Evolutionary conservation across 139 green algal species (phyloP).

Genomic region (Microglena sp.): DNA sequence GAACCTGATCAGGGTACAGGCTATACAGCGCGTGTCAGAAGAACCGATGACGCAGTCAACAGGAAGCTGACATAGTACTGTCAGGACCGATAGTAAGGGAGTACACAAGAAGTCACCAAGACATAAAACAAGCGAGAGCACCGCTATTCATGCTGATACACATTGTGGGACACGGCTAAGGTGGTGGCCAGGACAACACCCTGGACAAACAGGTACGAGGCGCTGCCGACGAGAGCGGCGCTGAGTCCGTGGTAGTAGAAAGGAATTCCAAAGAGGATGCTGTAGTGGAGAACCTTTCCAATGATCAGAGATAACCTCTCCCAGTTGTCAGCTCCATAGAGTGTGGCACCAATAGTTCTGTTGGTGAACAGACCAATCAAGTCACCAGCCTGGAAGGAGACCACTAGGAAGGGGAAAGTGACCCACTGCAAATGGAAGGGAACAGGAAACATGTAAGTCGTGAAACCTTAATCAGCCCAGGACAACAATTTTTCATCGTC

Average conservation of each 20-base stretch:
- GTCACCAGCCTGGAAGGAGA: slow-evolving; percentile 60
- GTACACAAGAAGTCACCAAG: too few species aligned
- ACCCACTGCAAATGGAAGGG: slow-evolving; percentile 41
- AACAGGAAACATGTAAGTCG: too few species aligned
- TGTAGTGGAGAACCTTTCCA: slow-evolving; percentile 70
- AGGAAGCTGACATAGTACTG: too few species aligned
- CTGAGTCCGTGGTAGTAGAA: slow-evolving; percentile 34
- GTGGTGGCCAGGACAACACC: slow-evolving; percentile 64
- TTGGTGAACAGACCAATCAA: slow-evolving; percentile 7
- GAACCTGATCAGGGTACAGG: too few species aligned
- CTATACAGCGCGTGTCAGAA: too few species aligned
- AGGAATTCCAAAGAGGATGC: slow-evolving; percentile 52
- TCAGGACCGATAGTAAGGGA: too few species aligned
- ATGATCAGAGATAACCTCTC: slow-evolving; percentile 49
- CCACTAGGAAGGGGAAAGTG: slow-evolving; percentile 65
- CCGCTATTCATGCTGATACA: too few species aligned
- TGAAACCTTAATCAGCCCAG: too few species aligned
- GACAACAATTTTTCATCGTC: too few species aligned
- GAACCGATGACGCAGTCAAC: too few species aligned
- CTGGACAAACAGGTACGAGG: slow-evolving; percentile 22
- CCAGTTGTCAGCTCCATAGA: slow-evolving; percentile 54
- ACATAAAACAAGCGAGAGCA: too few species aligned
- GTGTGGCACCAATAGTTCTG: slow-evolving; percentile 47
- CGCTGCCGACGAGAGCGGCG: slow-evolving; percentile 32
- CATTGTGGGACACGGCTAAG: slow-evolving; percentile 79